Evolutionary conservation across 2,329 filamentous ascomycete species (phyloP), one percentile per base, ranked within the genome.

Genomic region (Rhynchosporium secalis): DNA sequence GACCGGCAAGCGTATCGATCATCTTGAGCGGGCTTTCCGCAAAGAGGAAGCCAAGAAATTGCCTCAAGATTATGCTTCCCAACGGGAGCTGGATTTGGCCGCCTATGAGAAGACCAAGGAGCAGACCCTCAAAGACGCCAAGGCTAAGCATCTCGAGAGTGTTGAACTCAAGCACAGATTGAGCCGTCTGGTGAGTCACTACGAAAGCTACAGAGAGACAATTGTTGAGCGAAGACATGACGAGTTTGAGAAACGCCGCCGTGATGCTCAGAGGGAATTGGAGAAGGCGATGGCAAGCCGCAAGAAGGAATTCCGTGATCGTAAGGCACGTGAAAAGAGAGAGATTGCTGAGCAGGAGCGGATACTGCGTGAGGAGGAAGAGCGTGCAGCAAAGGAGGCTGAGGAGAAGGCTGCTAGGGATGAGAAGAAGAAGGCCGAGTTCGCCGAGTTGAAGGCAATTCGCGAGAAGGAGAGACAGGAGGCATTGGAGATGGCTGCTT

Each of bases 11-110:
- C 90, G 95, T 68, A 91, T 97, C 72, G 95, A 99, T 75, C 94
- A 99, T 78, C 81, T 99, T 71, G 95, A 99, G 81, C 91, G 95
- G 80, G 95, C 95, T 43, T 96, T 96, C 84, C 89, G 95, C 72
- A 91, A 94, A 76, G 95, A 98, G 79, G 95, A 99, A 78, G 80
- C 89, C 73, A 96, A 97, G 85, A 94, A 97, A 78, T 81, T 98
- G 63, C 81, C 87, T 62, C 86, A 88, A 56, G 95, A 99, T 73
- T 96, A 96, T 74, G 89, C 90, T 67, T 82, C 81, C 71, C 95
- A 99, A 79, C 87, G 88, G 74, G 85, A 92, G 74, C 81, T 78
- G 62, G 95, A 99, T 73, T 76, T 88, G 67, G 87, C 86, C 61
- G 86, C 91, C 46, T 96, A 96, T 75, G 91, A 98, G 73, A 81